Conservation (phyloP, 148 eudicot genomes). For the Spergularia bocconei region DNA sequence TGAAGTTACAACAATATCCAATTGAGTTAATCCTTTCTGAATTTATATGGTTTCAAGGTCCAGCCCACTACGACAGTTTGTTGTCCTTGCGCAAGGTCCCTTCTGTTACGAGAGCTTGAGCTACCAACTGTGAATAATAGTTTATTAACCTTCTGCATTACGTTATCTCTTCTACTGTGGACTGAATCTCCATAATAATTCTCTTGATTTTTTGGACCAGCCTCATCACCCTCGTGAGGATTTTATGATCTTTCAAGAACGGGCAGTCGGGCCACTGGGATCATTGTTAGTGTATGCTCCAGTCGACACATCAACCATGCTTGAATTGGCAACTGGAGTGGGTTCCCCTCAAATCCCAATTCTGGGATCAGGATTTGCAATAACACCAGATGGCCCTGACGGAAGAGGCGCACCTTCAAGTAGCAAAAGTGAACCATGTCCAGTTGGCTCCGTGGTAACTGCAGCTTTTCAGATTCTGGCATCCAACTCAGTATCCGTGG, state of each 20-base stretch:
- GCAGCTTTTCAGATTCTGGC: slow-evolving; percentile 41
- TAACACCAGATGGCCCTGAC: slow-evolving; percentile 30
- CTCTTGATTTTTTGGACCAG: slow-evolving; percentile 26
- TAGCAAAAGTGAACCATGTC: slow-evolving; percentile 1
- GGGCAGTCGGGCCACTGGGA: slow-evolving; percentile 32
- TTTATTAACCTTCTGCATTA: neutral
- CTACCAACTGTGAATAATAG: neutral
- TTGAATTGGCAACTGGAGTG: slow-evolving; percentile 21
- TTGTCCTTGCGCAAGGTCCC: neutral
- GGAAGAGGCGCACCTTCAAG: slow-evolving; percentile 24
- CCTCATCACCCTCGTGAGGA: slow-evolving; percentile 23
- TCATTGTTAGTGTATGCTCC: slow-evolving; percentile 44
- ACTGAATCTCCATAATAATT: neutral
- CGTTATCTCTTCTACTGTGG: neutral
- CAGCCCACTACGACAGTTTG: neutral
- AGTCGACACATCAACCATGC: slow-evolving; percentile 19
- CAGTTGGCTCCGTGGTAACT: slow-evolving; percentile 42
- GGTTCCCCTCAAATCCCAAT: slow-evolving; percentile 33
- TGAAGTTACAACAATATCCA: neutral
- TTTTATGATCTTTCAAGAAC: slow-evolving; percentile 46
- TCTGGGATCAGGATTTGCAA: slow-evolving; percentile 47
- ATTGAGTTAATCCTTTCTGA: neutral
- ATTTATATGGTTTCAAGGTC: neutral
- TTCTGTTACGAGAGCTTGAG: neutral
- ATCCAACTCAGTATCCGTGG: neutral